Evolutionary conservation across 192 early-diverging fungal species (phyloP), one percentile per base, ranked within the genome.

Genomic region (Globomyces pollinis-pini): DNA sequence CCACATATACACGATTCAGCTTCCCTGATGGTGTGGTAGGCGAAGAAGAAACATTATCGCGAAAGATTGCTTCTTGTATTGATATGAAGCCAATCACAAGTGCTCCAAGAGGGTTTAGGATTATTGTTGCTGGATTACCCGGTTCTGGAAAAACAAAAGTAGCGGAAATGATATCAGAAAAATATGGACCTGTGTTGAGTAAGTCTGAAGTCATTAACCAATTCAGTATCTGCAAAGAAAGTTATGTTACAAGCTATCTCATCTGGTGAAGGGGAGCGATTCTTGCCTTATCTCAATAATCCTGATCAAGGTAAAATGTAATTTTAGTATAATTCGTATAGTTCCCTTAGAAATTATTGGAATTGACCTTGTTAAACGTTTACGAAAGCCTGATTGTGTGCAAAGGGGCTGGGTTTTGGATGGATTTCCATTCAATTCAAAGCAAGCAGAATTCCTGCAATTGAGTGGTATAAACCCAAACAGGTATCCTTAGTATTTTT

Each of bases 391-490:
- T 3, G 72, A 80, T 41, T 76, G 74, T 59, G 29, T 60, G 6
- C 62, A 75, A 38, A 44, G 64, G 9, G 75, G 75, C 11, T 78
- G 75, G 75, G 71, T 78, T 2, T 61, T 81, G 4, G 71, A 81
- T 24, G 76, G 76, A 32, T 81, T 61, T 57, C 79, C 79, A 15
- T 47, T 51, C 47, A 67, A 65, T 1, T 30, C 35, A 6, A 36
- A 54, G 1, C 70, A 81, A 42, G 70, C 71, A 16, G 53, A 59
- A 5, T 50, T 21, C 13, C 44, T 81, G 23, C 50, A 61, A 33
- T 57, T 61, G 36, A 39, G 60, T 3, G 73, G 68, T 9, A 63
- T 77, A 16, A 13, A 62, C 13, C 78, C 78, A 15, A 75, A 75
- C 51, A 20, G 77, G 77, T 75, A 64, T n/a, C n/a, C n/a, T n/a